Conservation (phyloP, 148 eudicot species). For the Camellia sinensis region DNA sequence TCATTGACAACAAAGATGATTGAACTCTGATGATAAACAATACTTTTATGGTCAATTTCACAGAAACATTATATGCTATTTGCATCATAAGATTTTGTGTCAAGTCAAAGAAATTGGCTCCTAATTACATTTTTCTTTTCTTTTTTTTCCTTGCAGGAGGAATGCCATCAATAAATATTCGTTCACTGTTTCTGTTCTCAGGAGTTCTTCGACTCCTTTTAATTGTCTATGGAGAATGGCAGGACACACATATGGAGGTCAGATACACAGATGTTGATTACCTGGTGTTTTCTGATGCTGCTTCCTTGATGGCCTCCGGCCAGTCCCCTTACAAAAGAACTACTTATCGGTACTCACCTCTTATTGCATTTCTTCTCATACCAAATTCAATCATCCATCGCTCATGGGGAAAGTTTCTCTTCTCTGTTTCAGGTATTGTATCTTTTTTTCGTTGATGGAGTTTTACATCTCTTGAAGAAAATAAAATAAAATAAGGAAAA, state of each 20-base stretch:
- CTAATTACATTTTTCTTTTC: no score
- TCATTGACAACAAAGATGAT: no score
- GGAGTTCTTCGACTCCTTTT: slow-evolving; percentile 56
- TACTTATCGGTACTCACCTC: slow-evolving; percentile 88
- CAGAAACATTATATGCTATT: no score
- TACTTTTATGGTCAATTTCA: no score
- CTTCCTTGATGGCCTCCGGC: slow-evolving; percentile 64
- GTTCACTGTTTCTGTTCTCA: slow-evolving; percentile 60
- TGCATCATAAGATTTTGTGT: no score
- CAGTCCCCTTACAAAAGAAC: slow-evolving; percentile 85
- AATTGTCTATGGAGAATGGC: slow-evolving; percentile 95
- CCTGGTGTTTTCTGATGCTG: slow-evolving; percentile 94
- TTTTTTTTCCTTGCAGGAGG: slow-evolving; percentile 19
- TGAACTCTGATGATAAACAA: no score
- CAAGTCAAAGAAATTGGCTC: no score
- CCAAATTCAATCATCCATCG: slow-evolving; percentile 77
- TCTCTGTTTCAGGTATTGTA: slow-evolving; percentile 79
- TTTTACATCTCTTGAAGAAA: neutral
- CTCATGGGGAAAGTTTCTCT: slow-evolving; percentile 87
- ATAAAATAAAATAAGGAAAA: neutral
- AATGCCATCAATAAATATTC: slow-evolving; percentile 43
- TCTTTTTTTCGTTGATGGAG: slow-evolving; percentile 5
- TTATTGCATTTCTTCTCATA: slow-evolving; percentile 74
- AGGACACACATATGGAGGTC: slow-evolving; percentile 90
- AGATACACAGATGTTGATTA: slow-evolving; percentile 96